A percentile compares a stretch with the other conserved stretches of the same genome.
These are phyloP conservation scores for Stagonosporopsis tanaceti DNA, from an alignment of 2,329 filamentous ascomycete species.

Conservation along the genomic window DNA sequence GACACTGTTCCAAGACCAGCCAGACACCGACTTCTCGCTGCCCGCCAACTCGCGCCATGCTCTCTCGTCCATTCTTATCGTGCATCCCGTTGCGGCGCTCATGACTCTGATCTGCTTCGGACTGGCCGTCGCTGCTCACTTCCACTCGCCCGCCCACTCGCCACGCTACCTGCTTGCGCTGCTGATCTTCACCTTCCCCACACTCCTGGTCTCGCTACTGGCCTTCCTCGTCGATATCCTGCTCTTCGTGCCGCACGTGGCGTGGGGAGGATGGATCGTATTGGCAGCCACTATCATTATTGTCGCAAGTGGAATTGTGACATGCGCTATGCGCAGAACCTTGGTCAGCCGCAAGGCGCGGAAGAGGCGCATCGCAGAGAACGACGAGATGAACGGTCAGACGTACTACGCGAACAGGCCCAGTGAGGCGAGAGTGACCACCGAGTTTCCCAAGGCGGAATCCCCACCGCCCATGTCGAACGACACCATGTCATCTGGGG, in stretches of 20 bases:
- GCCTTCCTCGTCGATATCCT: slow-evolving; percentile 94
- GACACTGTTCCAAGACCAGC: slow-evolving; percentile 56
- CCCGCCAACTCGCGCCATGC: slow-evolving; percentile 71
- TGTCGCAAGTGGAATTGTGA: slow-evolving; percentile 80
- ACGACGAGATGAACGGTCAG: slow-evolving; percentile 96
- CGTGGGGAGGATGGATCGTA: slow-evolving; percentile 94
- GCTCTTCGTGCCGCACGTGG: slow-evolving; percentile 90
- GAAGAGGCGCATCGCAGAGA: slow-evolving; percentile 88
- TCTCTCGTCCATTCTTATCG: slow-evolving; percentile 87
- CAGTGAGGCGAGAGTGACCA: slow-evolving; percentile 35
- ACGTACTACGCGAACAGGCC: slow-evolving; percentile 75
- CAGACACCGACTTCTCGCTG: slow-evolving; percentile 64
- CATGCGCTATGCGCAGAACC: slow-evolving; percentile 93
- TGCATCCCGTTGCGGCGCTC: slow-evolving; percentile 89
- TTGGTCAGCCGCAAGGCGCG: slow-evolving; percentile 91
- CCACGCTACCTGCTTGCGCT: slow-evolving; percentile 84
- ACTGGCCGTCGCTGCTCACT: slow-evolving; percentile 81
- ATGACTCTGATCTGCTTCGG: slow-evolving; percentile 85
- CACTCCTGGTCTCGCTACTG: slow-evolving; percentile 81
- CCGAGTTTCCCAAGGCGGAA: slow-evolving; percentile 59
- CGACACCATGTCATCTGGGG: slow-evolving; percentile 65
- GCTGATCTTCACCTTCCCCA: slow-evolving; percentile 85
- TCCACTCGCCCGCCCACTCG: slow-evolving; percentile 88
- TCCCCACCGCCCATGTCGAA: slow-evolving; percentile 61
- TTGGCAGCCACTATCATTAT: slow-evolving; percentile 88